Evolutionary conservation across 1,284 basidiomycete species (phyloP).

Genomic region (Pisolithus thermaeus): DNA sequence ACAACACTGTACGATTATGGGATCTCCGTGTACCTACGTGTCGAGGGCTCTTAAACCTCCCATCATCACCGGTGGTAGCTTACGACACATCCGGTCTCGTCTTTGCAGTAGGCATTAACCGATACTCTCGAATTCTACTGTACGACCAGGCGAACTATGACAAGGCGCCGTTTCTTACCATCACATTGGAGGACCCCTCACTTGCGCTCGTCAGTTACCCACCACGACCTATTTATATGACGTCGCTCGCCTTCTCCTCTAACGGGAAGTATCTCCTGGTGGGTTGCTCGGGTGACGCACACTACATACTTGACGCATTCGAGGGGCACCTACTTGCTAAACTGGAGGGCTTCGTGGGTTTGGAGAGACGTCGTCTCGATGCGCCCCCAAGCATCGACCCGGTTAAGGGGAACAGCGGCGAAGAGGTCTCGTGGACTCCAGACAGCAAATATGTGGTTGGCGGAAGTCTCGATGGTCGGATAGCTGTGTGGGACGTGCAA

Average conservation of each 20-base stretch:
- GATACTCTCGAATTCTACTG: slow-evolving; percentile 77
- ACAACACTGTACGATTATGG: slow-evolving; percentile 96
- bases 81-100: slow-evolving; percentile 89
- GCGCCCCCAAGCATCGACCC: slow-evolving; percentile 61
- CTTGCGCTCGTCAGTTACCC: slow-evolving; percentile 71
- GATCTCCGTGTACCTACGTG: slow-evolving; percentile 81
- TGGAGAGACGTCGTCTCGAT: slow-evolving; percentile 62
- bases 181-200: slow-evolving; percentile 77
- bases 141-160: slow-evolving; percentile 90
- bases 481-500: slow-evolving; percentile 78
- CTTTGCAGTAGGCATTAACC: slow-evolving; percentile 90
- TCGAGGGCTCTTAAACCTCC: slow-evolving; percentile 66
- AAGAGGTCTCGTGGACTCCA: slow-evolving; percentile 89
- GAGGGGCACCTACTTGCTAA: slow-evolving; percentile 78
- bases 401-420: slow-evolving; percentile 73
- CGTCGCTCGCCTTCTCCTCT: slow-evolving; percentile 85
- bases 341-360: slow-evolving; percentile 74
- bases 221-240: slow-evolving; percentile 86
- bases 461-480: slow-evolving; percentile 77
- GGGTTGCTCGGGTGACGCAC: slow-evolving; percentile 88
- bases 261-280: slow-evolving; percentile 89
- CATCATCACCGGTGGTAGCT: slow-evolving; percentile 77
- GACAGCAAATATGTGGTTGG: slow-evolving; percentile 85
- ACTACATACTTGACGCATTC: slow-evolving; percentile 90
- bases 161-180: slow-evolving; percentile 83